Conservation (phyloP, 2,329 filamentous ascomycete genomes). For the Tothia fuscella region DNA sequence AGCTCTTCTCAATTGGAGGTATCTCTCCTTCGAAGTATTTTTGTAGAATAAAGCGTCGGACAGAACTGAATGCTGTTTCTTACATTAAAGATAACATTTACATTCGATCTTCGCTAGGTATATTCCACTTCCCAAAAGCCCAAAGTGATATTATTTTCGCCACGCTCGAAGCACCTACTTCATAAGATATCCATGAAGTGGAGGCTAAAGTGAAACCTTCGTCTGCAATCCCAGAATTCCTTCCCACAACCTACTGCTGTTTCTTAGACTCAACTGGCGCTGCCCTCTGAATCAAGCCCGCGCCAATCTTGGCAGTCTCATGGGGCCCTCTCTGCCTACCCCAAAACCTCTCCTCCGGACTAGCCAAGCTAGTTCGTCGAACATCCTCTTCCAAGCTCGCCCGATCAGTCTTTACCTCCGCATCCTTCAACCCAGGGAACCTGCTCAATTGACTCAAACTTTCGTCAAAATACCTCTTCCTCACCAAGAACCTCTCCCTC, state of each 20-base stretch:
- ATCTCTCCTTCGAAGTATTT: too few relatives aligned
- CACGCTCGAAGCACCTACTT: too few relatives aligned
- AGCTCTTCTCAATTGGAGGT: too few relatives aligned
- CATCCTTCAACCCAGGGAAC: slow-evolving; percentile 34
- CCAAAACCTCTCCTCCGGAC: slow-evolving; percentile 42
- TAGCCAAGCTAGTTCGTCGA: slow-evolving; percentile 29
- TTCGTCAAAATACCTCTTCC: slow-evolving; percentile 68
- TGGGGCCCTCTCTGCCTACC: slow-evolving; percentile 35
- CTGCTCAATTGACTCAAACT: slow-evolving; percentile 47
- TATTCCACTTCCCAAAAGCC: too few relatives aligned
- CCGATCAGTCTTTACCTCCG: slow-evolving; percentile 37
- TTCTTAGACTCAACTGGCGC: slow-evolving; percentile 26
- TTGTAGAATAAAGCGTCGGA: too few relatives aligned
- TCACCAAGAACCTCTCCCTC: slow-evolving; percentile 65
- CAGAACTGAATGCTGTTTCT: too few relatives aligned
- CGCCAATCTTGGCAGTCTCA: slow-evolving; percentile 40
- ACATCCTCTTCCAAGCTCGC: slow-evolving; percentile 50
- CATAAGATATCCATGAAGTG: too few relatives aligned
- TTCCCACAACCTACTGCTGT: slow-evolving; percentile 11
- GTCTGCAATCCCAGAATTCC: too few relatives aligned
- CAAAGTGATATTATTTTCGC: too few relatives aligned
- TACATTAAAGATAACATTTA: too few relatives aligned
- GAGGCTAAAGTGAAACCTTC: too few relatives aligned
- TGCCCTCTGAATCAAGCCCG: slow-evolving; percentile 36
- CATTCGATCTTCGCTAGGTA: too few relatives aligned